Evolutionary conservation across 192 early-diverging fungal species (phyloP), one percentile per base, ranked within the genome.

Genomic region (Coemansia sp.): DNA sequence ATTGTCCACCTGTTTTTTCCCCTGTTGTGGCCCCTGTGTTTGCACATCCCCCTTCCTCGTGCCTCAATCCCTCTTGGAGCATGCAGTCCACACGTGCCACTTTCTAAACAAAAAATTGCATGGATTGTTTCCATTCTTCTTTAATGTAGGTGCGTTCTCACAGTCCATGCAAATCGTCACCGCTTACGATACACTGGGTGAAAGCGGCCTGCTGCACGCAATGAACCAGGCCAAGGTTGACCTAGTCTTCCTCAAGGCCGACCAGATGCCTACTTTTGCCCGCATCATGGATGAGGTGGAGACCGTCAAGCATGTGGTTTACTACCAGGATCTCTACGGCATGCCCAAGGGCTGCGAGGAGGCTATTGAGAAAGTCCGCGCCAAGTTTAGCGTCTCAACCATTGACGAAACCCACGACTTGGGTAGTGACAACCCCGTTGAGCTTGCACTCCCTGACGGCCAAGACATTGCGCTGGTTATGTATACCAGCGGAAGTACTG

Each of bases 401-500:
- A 75, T 93, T 50, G 90, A 93, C 57, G 89, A 94, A 32, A 60
- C 96, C 21, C 76, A 80, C 66, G 77, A 85, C 21, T 75, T 93
- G 44, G 96, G 95, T 68, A 87, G 76, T 25, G 75, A 86, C 27
- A 90, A 92, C 57, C 74, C 68, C 5, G 58, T 68, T 50, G 79
- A 76, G 60, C 57, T 67, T 19, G 21, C 50, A 14, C 34, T 70
- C 12, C 62, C 78, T 17, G 60, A 48, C n/a, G 41, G 11, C 55
- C 38, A 76, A 5, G 94, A 94, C 63, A 84, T 87, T 45, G 90
- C 81, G 85, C 90, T 67, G 88, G 94, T 98, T 77, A 98, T 98
- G 95, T 98, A 91, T 75, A 94, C 90, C 38, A 90, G 89, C 68
- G 92, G 96, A 38, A 91, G 89, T 37, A 98, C 94, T 11, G 95